A percentile compares a stretch with the other conserved stretches of the same genome.
Conservation (phyloP, 257 asterid species). For the Lycium ferocissimum region DNA sequence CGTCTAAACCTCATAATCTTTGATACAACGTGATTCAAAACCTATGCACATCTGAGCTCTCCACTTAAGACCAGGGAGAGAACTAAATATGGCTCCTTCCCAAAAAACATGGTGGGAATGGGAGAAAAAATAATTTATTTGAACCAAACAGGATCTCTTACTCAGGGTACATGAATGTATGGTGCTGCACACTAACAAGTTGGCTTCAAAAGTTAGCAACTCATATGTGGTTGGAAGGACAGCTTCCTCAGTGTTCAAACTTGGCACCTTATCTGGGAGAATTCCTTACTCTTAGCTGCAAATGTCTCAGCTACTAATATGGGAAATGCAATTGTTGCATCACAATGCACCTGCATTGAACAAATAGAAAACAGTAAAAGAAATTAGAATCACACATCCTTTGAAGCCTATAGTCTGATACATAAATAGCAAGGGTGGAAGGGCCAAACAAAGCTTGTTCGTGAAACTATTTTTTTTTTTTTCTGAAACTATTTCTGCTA, state of each 20-base stretch:
- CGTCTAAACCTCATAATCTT: background rate
- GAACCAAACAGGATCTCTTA: background rate
- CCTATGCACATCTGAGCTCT: background rate
- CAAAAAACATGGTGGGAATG: conserved; percentile 23
- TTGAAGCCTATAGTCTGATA: background rate
- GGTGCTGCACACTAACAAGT: background rate
- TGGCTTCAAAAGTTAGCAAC: background rate
- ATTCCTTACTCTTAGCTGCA: conserved; percentile 53
- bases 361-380: background rate
- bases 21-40: background rate
- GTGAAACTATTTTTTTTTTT: too few relatives aligned
- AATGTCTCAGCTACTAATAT: conserved; percentile 87
- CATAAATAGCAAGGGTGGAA: background rate
- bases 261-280: conserved; percentile 8
- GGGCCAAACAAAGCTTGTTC: too few relatives aligned
- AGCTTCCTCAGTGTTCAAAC: background rate
- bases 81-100: background rate
- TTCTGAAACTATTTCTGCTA: too few relatives aligned
- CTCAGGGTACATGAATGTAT: background rate
- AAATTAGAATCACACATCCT: background rate
- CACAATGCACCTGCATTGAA: conserved; percentile 77
- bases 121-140: background rate
- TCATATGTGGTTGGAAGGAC: background rate
- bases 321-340: conserved; percentile 93
- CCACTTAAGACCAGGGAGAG: background rate